Conservation (phyloP, 1,284 basidiomycete genomes). For the Ustilago esculenta region DNA sequence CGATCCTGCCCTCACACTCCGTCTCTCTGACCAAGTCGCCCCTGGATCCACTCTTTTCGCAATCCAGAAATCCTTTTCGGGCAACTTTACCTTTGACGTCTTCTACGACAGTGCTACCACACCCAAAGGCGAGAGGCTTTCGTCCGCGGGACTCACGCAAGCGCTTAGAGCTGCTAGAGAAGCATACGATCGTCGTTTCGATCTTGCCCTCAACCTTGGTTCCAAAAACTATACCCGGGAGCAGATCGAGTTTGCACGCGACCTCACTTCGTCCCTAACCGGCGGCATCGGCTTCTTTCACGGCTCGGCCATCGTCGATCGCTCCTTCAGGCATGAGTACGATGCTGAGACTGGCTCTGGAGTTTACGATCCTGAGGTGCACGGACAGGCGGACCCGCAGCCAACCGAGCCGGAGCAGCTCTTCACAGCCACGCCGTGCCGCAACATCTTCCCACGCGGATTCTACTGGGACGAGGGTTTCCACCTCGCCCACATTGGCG, state of each 20-base stretch:
- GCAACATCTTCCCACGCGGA: conserved; percentile 93
- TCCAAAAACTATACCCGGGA: conserved; percentile 63
- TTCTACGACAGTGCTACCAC: conserved; percentile 79
- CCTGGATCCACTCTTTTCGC: conserved; percentile 82
- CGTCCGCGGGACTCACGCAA: conserved; percentile 71
- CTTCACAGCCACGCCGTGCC: conserved; percentile 90
- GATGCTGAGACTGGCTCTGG: conserved; percentile 70
- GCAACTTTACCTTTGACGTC: conserved; percentile 84
- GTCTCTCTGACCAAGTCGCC: conserved; percentile 78
- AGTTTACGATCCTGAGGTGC: conserved; percentile 43
- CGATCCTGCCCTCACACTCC: conserved; percentile 80
- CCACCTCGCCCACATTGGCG: conserved; percentile 86
- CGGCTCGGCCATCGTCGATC: conserved; percentile 86
- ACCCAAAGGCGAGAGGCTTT: conserved; percentile 74
- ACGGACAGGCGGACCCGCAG: conserved; percentile 53
- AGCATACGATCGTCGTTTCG: conserved; percentile 77
- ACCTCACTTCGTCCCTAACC: conserved; percentile 85
- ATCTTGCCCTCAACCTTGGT: conserved; percentile 75
- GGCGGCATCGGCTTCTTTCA: conserved; percentile 95
- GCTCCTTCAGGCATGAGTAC: conserved; percentile 84
- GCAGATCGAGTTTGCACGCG: conserved; percentile 81
- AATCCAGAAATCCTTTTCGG: conserved; percentile 82
- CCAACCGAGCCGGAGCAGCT: conserved; percentile 74
- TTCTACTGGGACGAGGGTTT: conserved; percentile 99
- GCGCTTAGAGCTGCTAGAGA: conserved; percentile 76